Percentiles rank a stretch among this genome's conserved stretches.
Evolutionary conservation across 345 rosid species (phyloP).

Genomic region (Hirschfeldia incana): DNA sequence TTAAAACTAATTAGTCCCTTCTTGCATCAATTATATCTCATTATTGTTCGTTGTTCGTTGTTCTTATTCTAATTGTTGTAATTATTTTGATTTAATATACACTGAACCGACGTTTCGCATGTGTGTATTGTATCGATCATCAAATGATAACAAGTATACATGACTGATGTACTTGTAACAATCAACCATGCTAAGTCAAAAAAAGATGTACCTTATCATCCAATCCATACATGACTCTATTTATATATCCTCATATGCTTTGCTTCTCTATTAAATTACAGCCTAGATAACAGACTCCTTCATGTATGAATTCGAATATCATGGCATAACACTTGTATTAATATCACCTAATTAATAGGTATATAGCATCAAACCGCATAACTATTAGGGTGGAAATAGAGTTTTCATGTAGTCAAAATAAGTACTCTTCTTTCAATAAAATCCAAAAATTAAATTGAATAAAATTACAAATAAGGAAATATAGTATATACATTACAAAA

Average conservation of each 20-base stretch:
- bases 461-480: constrained; percentile 14
- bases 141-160: constrained; percentile 15
- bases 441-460: not conserved
- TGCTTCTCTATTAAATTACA: not conserved
- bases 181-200: no score
- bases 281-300: not conserved
- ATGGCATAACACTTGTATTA: not conserved
- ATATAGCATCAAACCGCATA: not conserved
- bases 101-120: constrained; percentile 20
- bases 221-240: not conserved
- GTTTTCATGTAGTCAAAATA: not conserved
- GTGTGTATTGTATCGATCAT: constrained; percentile 6
- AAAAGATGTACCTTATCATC: not conserved
- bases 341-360: not conserved
- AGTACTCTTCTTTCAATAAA: not conserved
- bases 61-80: constrained; percentile 16
- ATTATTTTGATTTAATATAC: constrained; percentile 16
- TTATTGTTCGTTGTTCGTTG: constrained; percentile 15
- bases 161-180: not conserved
- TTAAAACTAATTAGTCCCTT: constrained; percentile 12
- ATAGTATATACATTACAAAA: constrained; percentile 3
- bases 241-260: not conserved
- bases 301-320: not conserved
- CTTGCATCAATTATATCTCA: constrained; percentile 22
- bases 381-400: not conserved